phyloP scores from a whole-genome alignment of 768 basidiomycete genomes.

The Serendipita indica region DNA sequence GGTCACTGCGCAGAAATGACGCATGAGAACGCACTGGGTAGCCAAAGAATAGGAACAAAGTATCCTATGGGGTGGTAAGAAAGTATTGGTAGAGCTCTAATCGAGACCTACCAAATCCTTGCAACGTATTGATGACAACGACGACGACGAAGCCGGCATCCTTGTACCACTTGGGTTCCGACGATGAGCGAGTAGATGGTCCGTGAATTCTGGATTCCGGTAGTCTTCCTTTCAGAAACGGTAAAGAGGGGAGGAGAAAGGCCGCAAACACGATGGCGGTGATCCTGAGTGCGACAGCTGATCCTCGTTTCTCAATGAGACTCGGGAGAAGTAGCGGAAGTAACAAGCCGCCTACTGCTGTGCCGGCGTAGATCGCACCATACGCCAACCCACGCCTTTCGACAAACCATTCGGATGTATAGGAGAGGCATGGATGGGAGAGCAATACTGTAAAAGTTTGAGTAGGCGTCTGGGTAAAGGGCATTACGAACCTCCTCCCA shows the following conservation, averaged over 20 bases:
- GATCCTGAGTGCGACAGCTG: neutral
- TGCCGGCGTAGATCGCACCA: conserved; percentile 22
- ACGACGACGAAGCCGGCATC: neutral
- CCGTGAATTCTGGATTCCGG: neutral
- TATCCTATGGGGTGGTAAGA: neutral
- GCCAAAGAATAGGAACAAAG: conserved; percentile 10
- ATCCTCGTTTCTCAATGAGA: neutral
- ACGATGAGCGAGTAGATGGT: conserved; percentile 13
- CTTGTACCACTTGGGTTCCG: neutral
- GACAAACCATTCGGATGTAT: conserved; percentile 25
- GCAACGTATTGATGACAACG: conserved; percentile 6
- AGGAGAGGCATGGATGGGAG: conserved; percentile 21
- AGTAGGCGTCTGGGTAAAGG: neutral
- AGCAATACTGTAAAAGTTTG: conserved; percentile 16
- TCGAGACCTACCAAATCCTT: neutral
- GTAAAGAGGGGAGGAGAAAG: neutral
- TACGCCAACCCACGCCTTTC: conserved; percentile 22
- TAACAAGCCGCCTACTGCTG: conserved; percentile 8
- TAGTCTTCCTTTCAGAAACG: neutral
- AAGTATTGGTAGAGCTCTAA: neutral
- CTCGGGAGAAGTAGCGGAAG: neutral
- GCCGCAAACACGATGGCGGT: neutral
- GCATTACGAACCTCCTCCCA: conserved; percentile 18
- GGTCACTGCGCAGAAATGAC: neutral
- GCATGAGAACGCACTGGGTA: conserved; percentile 5